Conservation (phyloP, 441 rosid genomes). For the Pelargonium fulgidum region DNA sequence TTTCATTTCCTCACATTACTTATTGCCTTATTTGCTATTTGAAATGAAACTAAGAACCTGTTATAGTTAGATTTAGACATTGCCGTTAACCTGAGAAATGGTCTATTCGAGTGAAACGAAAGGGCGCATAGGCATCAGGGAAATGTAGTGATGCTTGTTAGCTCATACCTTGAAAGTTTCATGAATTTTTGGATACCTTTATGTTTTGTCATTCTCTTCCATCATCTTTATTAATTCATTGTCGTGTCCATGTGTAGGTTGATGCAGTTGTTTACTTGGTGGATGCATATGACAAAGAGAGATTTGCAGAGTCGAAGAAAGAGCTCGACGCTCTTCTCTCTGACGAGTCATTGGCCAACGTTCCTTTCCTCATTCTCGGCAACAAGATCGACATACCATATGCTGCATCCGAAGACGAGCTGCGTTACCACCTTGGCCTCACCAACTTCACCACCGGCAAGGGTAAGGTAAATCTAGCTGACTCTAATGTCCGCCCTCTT, state of each 20-base stretch:
- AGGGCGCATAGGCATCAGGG: neutral
- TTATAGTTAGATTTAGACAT: too few relatives aligned
- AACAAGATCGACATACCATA: constrained; percentile 8
- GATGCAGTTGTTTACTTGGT: constrained; percentile 4
- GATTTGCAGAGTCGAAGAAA: constrained; percentile 6
- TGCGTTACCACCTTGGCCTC: constrained; percentile 19
- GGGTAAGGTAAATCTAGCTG: constrained; percentile 12
- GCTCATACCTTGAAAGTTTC: neutral
- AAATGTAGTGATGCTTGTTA: neutral
- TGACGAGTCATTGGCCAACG: constrained; percentile 12
- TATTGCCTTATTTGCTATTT: neutral
- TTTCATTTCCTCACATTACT: neutral
- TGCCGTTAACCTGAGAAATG: neutral
- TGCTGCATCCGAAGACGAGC: constrained; percentile 18
- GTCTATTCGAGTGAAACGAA: neutral
- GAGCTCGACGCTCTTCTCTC: constrained; percentile 9
- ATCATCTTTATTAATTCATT: neutral
- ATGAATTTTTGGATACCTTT: too few relatives aligned
- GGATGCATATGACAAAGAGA: constrained; percentile 4
- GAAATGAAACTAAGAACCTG: neutral
- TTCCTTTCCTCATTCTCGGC: constrained; percentile 20
- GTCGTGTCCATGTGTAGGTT: neutral
- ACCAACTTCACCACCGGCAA: constrained; percentile 20
- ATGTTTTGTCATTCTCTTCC: neutral
- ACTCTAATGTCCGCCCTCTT: constrained; percentile 18